Conservation (phyloP, 345 rosid genomes). For the Linum usitatissimum region DNA sequence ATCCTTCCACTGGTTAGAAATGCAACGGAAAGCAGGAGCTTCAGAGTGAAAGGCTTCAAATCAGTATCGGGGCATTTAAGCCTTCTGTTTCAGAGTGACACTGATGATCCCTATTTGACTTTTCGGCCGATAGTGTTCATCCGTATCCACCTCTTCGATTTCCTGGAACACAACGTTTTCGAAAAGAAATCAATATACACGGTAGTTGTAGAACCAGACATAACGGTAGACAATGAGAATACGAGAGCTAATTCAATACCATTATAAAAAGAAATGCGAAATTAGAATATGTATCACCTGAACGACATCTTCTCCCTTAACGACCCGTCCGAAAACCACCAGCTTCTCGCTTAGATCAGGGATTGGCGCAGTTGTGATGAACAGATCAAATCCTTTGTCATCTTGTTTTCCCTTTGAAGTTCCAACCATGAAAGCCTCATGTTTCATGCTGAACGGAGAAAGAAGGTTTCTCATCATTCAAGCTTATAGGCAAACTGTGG, state of each 20-base stretch:
- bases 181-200: not conserved
- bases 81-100: constrained; percentile 10
- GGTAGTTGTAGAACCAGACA: too few species aligned
- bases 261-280: not conserved
- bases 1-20: not conserved
- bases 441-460: constrained; percentile 15
- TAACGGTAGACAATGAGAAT: too few species aligned
- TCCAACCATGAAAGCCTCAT: constrained; percentile 26
- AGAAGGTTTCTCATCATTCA: not conserved
- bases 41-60: not conserved
- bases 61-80: constrained; percentile 2
- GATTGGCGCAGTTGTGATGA: constrained; percentile 28
- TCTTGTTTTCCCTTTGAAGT: constrained; percentile 18
- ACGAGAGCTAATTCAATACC: too few species aligned
- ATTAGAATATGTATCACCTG: constrained; percentile 12
- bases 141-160: constrained; percentile 29
- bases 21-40: not conserved
- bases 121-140: constrained; percentile 19
- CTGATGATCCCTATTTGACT: constrained; percentile 10
- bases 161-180: constrained; percentile 13
- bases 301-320: constrained; percentile 24
- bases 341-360: constrained; percentile 24
- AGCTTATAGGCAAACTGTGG: not conserved
- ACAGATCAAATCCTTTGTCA: constrained; percentile 16
- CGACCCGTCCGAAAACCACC: constrained; percentile 22